Conservation (phyloP, 163 green algal species). For the Scenedesmus sp. region DNA sequence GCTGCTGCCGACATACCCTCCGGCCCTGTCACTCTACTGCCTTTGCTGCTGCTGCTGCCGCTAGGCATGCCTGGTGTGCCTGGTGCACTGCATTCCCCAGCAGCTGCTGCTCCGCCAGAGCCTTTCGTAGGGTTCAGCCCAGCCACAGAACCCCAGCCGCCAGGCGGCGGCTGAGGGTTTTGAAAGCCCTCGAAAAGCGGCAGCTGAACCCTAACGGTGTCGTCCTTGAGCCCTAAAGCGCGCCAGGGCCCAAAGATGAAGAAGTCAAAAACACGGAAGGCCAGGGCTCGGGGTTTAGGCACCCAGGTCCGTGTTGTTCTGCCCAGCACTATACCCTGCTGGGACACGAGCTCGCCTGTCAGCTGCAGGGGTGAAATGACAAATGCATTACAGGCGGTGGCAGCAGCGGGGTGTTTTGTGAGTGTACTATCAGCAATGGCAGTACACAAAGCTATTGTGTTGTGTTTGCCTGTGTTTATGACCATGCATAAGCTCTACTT, state of each 20-base stretch:
- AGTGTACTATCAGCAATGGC: not conserved
- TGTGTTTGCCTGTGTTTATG: no score
- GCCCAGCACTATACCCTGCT: conserved; percentile 31
- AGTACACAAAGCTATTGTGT: no score
- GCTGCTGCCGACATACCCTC: not conserved
- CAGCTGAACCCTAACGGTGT: conserved; percentile 29
- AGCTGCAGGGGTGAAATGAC: conserved; percentile 16
- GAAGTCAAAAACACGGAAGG: not conserved
- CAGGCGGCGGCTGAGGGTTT: conserved; percentile 28
- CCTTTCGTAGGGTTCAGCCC: not conserved
- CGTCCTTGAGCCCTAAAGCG: conserved; percentile 23
- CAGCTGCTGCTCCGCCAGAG: not conserved
- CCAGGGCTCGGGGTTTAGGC: not conserved
- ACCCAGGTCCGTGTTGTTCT: conserved; percentile 37
- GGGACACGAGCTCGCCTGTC: conserved; percentile 34
- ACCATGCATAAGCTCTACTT: no score
- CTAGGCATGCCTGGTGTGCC: not conserved
- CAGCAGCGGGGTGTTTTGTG: not conserved
- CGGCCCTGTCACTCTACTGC: not conserved
- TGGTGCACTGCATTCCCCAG: not conserved
- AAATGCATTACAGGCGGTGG: conserved; percentile 6
- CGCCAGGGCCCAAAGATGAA: conserved; percentile 28
- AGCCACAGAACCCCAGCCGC: conserved; percentile 18
- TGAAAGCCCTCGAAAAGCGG: conserved; percentile 39
- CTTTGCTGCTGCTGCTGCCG: not conserved